A percentile compares a stretch with the other conserved stretches of the same genome.
Evolutionary conservation across 345 rosid genomes (phyloP).

Genomic region (Bruguiera sexangula): DNA sequence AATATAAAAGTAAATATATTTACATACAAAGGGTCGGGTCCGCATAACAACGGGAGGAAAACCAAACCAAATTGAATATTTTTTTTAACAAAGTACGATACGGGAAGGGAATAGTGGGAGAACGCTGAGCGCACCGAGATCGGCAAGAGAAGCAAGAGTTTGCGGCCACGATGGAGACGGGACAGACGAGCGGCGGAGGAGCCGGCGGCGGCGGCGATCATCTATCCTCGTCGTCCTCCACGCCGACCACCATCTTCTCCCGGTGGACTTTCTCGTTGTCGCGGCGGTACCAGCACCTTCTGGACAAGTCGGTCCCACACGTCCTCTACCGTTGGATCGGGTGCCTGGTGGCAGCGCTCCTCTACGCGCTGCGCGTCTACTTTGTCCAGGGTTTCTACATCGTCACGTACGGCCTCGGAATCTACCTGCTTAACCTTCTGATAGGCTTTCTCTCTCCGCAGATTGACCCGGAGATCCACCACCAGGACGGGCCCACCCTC

Average conservation of each 20-base stretch:
- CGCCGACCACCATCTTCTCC: constrained; percentile 42
- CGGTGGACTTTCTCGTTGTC: constrained; percentile 39
- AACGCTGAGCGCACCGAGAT: too few relatives aligned
- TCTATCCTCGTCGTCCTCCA: constrained; percentile 31
- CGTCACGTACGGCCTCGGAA: constrained; percentile 83
- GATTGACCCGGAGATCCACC: constrained; percentile 68
- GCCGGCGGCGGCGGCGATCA: constrained; percentile 29
- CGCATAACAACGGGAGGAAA: too few relatives aligned
- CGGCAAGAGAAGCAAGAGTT: neutral
- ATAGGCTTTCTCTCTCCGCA: constrained; percentile 92
- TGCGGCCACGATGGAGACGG: constrained; percentile 38
- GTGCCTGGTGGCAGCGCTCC: constrained; percentile 38
- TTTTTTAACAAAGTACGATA: too few relatives aligned
- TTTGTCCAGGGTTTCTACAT: constrained; percentile 81
- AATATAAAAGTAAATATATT: too few relatives aligned
- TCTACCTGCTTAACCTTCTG: constrained; percentile 79
- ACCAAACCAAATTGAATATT: too few relatives aligned
- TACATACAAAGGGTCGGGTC: too few relatives aligned
- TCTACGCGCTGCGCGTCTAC: constrained; percentile 77
- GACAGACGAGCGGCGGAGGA: constrained; percentile 24
- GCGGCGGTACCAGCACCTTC: constrained; percentile 27
- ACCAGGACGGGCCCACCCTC: constrained; percentile 51
- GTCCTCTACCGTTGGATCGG: constrained; percentile 53
- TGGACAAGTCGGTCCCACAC: constrained; percentile 29
- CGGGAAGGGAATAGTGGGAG: too few relatives aligned